Conservation (phyloP, 345 rosid genomes). For the Citrus glauca region DNA sequence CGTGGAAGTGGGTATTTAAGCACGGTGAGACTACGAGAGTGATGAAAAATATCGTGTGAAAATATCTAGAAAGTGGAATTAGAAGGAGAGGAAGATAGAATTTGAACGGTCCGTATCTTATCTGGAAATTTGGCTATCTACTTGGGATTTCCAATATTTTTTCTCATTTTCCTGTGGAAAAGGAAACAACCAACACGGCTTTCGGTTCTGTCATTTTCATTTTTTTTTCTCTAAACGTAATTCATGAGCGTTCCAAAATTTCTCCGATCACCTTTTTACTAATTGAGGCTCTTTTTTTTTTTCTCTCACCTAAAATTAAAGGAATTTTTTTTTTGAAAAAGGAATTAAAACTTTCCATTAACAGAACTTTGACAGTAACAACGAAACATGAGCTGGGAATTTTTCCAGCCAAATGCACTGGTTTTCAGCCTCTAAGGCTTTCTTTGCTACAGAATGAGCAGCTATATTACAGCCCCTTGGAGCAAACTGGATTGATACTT, state of each 20-base stretch:
- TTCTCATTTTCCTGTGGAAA: not conserved
- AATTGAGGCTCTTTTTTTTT: no score
- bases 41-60: conserved; percentile 13
- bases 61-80: not conserved
- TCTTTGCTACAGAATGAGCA: no score
- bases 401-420: no score
- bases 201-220: not conserved
- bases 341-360: no score
- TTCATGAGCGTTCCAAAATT: not conserved
- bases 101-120: conserved; percentile 14
- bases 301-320: no score
- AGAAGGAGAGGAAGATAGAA: conserved; percentile 3
- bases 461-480: no score
- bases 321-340: no score
- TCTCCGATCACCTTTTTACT: no score
- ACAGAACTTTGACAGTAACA: no score
- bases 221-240: not conserved
- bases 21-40: not conserved
- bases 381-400: no score
- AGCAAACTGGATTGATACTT: no score
- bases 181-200: not conserved
- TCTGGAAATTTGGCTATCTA: not conserved
- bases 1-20: conserved; percentile 6
- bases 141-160: not conserved
- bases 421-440: no score